A percentile compares a stretch with the other conserved stretches of the same genome.
phyloP scores from a whole-genome alignment of 345 rosid species.

The Sapria himalayana region DNA sequence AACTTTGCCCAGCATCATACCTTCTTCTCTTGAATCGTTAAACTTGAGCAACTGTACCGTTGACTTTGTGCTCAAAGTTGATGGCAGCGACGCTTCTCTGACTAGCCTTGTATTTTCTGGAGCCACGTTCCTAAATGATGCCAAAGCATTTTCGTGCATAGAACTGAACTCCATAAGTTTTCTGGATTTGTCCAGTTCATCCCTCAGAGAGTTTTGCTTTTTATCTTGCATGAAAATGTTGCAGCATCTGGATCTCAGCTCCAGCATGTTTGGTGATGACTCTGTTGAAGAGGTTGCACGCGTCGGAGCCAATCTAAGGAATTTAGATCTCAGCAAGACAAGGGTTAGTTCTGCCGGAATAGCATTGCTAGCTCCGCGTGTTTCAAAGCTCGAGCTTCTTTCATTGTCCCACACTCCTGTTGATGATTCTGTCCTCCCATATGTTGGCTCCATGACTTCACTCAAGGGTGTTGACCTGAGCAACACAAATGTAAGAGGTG shows the following conservation, averaged over 20 bases:
- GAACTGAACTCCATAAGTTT: constrained; percentile 27
- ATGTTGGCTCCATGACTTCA: constrained; percentile 34
- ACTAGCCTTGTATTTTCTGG: constrained; percentile 38
- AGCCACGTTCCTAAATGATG: constrained; percentile 37
- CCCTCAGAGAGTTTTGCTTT: constrained; percentile 31
- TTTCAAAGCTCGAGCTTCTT: constrained; percentile 44
- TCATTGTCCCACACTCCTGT: constrained; percentile 34
- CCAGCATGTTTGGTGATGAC: constrained; percentile 42
- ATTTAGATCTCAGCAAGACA: constrained; percentile 45
- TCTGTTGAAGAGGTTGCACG: constrained; percentile 28
- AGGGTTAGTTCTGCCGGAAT: constrained; percentile 50
- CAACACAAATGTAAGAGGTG: constrained; percentile 54
- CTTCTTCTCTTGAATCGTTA: constrained; percentile 46
- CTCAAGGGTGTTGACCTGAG: constrained; percentile 51
- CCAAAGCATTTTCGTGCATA: constrained; percentile 24
- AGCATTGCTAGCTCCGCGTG: constrained; percentile 32
- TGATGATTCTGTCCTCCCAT: constrained; percentile 41
- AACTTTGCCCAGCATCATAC: constrained; percentile 32
- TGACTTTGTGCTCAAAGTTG: constrained; percentile 21
- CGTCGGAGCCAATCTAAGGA: constrained; percentile 39
- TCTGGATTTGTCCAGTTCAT: constrained; percentile 47
- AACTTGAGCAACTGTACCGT: constrained; percentile 63
- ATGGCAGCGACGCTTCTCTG: constrained; percentile 26
- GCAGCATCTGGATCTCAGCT: constrained; percentile 59
- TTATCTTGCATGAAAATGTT: constrained; percentile 31